phyloP scores from a whole-genome alignment of 371 early-diverging fungal genomes.

The Apophysomyces elegans region DNA sequence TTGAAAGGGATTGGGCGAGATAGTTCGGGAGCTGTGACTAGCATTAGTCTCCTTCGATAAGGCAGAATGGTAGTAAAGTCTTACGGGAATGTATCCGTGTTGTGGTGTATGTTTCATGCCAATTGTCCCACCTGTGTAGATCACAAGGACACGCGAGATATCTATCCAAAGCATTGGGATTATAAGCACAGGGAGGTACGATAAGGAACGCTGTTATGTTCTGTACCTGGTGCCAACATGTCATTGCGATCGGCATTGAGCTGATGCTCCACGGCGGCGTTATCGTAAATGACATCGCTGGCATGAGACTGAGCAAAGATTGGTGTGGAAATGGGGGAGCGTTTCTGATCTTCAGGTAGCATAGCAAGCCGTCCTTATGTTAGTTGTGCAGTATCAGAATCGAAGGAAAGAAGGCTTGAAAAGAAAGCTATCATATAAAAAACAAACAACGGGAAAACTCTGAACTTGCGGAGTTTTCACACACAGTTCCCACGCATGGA shows the following conservation, averaged over 20 bases:
- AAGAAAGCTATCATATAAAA: no score
- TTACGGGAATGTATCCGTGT: slow-evolving; percentile 80
- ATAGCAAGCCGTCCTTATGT: neutral
- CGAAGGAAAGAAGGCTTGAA: no score
- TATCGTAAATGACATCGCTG: slow-evolving; percentile 35
- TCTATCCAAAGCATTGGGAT: slow-evolving; percentile 44
- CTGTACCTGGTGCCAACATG: slow-evolving; percentile 54
- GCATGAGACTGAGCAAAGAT: slow-evolving; percentile 13
- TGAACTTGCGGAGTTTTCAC: no score
- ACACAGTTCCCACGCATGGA: no score
- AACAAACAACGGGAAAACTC: no score
- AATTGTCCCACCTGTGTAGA: slow-evolving; percentile 97
- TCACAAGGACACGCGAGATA: slow-evolving; percentile 81
- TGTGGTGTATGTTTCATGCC: slow-evolving; percentile 87
- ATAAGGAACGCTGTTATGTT: neutral
- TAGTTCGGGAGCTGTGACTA: slow-evolving; percentile 61
- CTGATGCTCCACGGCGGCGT: slow-evolving; percentile 53
- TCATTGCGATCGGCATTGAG: slow-evolving; percentile 52
- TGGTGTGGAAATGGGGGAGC: slow-evolving; percentile 1
- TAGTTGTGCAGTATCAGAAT: no score
- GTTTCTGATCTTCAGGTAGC: neutral
- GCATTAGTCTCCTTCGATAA: neutral
- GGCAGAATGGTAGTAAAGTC: neutral
- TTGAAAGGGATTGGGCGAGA: slow-evolving; percentile 76
- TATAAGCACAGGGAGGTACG: no score